Percentiles rank a stretch among this genome's conserved stretches.
Evolutionary conservation across 495 filamentous ascomycete species (phyloP).

Genomic region (Talaromyces proteolyticus): DNA sequence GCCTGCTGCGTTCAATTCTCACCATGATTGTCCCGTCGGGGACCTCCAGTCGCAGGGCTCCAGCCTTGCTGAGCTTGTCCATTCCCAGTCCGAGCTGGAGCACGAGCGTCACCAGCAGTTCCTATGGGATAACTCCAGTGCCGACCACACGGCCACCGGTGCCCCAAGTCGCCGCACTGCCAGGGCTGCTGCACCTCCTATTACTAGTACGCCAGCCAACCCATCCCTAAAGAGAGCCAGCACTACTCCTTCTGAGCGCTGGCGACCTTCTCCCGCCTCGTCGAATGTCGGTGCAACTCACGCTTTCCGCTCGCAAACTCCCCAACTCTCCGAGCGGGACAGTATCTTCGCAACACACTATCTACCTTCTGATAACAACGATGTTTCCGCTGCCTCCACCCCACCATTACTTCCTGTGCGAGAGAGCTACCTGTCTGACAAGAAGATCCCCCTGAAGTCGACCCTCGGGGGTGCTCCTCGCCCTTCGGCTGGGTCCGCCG

Average conservation of each 20-base stretch:
- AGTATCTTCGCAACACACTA: conserved; percentile 62
- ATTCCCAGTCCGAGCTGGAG: conserved; percentile 25
- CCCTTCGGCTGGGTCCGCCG: conserved; percentile 9
- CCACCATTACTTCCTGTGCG: conserved; percentile 40
- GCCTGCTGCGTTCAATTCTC: conserved; percentile 26
- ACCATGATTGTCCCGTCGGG: conserved; percentile 39
- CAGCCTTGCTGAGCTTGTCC: conserved; percentile 36
- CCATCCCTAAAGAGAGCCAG: conserved; percentile 33
- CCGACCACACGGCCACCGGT: not conserved
- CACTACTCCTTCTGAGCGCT: conserved; percentile 21
- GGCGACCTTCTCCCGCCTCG: conserved; percentile 14
- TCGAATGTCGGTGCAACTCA: not conserved
- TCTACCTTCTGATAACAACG: conserved; percentile 39
- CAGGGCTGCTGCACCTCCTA: conserved; percentile 14
- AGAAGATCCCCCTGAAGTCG: not conserved
- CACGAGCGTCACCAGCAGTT: conserved; percentile 25
- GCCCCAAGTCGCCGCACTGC: not conserved
- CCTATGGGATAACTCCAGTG: conserved; percentile 10
- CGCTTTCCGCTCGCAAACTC: conserved; percentile 21
- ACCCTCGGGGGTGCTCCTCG: conserved; percentile 24
- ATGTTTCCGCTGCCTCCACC: conserved; percentile 22
- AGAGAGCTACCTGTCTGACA: conserved; percentile 20
- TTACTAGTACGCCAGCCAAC: conserved; percentile 8
- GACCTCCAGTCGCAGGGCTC: conserved; percentile 13
- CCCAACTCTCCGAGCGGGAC: conserved; percentile 56